These are phyloP conservation scores for Lumnitzera racemosa DNA, from an alignment of 345 rosid species.

Conservation along the genomic window DNA sequence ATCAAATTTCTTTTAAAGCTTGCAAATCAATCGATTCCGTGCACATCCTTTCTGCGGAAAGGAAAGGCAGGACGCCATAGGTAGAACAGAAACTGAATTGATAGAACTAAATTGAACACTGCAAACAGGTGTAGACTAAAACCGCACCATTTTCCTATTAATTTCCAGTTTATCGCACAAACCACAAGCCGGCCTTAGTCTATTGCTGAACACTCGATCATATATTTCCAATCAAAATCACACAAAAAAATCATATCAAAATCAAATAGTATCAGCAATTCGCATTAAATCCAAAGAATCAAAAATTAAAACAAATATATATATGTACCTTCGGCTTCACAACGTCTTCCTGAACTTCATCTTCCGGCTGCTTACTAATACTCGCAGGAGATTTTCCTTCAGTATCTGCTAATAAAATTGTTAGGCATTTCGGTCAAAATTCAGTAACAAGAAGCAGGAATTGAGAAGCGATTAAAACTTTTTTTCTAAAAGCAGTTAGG, in stretches of 20 bases:
- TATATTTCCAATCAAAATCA: no score
- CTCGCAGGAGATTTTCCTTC: constrained; percentile 31
- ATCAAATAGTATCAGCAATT: background rate
- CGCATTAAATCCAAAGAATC: no score
- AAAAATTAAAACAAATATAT: background rate
- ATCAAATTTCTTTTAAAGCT: no score
- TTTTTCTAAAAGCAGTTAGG: background rate
- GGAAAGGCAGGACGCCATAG: no score
- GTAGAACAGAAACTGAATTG: no score
- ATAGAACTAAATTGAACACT: no score
- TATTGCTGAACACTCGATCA: no score
- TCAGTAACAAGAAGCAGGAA: background rate
- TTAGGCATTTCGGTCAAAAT: background rate
- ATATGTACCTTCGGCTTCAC: constrained; percentile 41
- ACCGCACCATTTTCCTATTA: no score
- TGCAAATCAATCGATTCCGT: background rate
- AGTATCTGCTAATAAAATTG: constrained; percentile 34
- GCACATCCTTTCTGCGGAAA: background rate
- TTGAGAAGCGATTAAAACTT: no score
- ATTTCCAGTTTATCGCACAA: no score
- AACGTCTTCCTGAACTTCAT: constrained; percentile 20
- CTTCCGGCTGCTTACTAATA: constrained; percentile 1
- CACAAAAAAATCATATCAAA: background rate
- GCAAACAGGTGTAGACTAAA: no score
- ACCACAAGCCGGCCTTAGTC: no score